Conservation (phyloP, 2,329 filamentous ascomycete species). For the Aaosphaeria pasadenensis region DNA sequence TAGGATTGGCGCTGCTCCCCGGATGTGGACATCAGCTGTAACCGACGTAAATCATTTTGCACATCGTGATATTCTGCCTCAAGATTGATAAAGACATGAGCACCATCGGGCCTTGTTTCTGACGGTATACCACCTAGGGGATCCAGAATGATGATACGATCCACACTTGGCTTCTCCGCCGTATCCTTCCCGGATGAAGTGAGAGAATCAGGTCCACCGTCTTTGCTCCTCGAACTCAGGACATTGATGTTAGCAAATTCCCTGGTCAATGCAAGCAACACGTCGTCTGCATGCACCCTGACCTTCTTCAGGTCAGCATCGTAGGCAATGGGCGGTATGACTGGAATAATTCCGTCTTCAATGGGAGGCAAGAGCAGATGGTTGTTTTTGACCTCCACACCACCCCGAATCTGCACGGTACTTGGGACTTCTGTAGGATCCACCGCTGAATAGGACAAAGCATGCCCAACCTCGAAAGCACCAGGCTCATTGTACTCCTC, state of each 20-base stretch:
- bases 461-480: conserved; percentile 65
- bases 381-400: conserved; percentile 41
- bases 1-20: conserved; percentile 21
- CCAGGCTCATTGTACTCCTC: conserved; percentile 66
- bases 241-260: conserved; percentile 69
- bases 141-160: conserved; percentile 86
- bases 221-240: conserved; percentile 29
- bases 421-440: conserved; percentile 18
- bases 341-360: conserved; percentile 65
- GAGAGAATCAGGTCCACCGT: conserved; percentile 18
- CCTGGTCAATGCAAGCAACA: conserved; percentile 72
- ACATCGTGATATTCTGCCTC: conserved; percentile 81
- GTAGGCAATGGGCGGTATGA: conserved; percentile 66
- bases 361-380: conserved; percentile 63
- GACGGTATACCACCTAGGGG: conserved; percentile 80
- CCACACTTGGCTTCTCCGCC: conserved; percentile 52
- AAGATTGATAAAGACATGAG: conserved; percentile 87
- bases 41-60: conserved; percentile 55
- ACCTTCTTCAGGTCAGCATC: conserved; percentile 44
- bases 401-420: conserved; percentile 34
- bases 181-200: conserved; percentile 28
- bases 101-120: conserved; percentile 55
- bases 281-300: conserved; percentile 57
- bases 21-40: conserved; percentile 4
- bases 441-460: conserved; percentile 41